A percentile compares a stretch with the other conserved stretches of the same genome.
Conservation (phyloP, 768 basidiomycete species). For the Termitomyces bulborhizus region DNA sequence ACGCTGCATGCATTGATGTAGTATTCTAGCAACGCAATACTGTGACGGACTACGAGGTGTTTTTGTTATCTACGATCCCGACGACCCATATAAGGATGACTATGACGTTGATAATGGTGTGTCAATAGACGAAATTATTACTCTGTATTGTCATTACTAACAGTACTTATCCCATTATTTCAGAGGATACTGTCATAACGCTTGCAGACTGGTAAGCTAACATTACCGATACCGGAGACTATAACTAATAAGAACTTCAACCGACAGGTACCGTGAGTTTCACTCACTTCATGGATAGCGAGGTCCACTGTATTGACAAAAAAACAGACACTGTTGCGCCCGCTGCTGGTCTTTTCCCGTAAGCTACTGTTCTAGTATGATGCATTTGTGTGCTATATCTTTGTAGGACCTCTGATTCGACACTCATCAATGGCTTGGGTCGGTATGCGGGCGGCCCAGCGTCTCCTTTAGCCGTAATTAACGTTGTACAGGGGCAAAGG, state of each 20-base stretch:
- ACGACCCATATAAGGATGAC: constrained; percentile 19
- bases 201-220: constrained; percentile 29
- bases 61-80: constrained; percentile 31
- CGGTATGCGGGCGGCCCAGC: constrained; percentile 30
- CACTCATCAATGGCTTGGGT: constrained; percentile 42
- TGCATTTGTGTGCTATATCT: background rate
- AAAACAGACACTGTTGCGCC: background rate
- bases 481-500: constrained; percentile 30
- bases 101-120: constrained; percentile 26
- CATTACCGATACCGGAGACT: background rate
- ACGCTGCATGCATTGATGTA: constrained; percentile 19
- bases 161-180: background rate
- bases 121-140: background rate
- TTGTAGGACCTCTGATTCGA: constrained; percentile 18
- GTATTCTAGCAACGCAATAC: constrained; percentile 34
- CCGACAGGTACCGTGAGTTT: constrained; percentile 21
- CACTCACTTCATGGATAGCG: constrained; percentile 9
- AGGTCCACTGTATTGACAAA: background rate
- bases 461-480: constrained; percentile 28
- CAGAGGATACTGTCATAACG: constrained; percentile 39
- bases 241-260: background rate
- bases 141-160: background rate
- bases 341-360: background rate
- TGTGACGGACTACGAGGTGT: constrained; percentile 38
- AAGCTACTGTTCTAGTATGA: background rate